phyloP scores from a whole-genome alignment of 345 rosid genomes.

The Lenwebbia sp. region DNA sequence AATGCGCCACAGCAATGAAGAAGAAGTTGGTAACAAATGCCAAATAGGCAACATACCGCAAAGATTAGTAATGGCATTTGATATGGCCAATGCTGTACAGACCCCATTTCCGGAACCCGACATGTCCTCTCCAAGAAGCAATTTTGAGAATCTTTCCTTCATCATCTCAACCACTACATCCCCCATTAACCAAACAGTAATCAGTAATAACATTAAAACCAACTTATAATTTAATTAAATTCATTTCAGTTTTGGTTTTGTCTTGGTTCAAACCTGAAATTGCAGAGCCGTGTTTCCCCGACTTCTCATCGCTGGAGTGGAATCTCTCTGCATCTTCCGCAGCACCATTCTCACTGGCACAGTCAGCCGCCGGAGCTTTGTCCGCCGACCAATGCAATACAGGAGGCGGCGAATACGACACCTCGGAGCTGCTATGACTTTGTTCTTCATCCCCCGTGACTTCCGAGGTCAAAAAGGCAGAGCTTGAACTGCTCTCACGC shows the following conservation, averaged over 20 bases:
- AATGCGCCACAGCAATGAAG: neutral
- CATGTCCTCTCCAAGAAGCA: conserved; percentile 98
- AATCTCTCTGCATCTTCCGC: conserved; percentile 20
- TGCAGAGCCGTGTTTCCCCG: conserved; percentile 32
- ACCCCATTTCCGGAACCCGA: conserved; percentile 99
- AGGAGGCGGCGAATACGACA: conserved; percentile 45
- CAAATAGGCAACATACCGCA: conserved; percentile 45
- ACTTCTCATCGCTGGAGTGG: conserved; percentile 15
- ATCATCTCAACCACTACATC: conserved; percentile 77
- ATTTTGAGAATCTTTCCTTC: conserved; percentile 93
- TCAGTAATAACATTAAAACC: neutral
- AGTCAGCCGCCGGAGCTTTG: conserved; percentile 22
- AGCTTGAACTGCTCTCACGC: conserved; percentile 71
- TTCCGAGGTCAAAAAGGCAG: conserved; percentile 58
- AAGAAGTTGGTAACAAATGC: neutral
- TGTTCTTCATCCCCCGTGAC: conserved; percentile 45
- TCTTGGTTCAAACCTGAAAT: neutral
- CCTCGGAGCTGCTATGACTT: conserved; percentile 56
- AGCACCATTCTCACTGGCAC: conserved; percentile 18
- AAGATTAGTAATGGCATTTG: conserved; percentile 94
- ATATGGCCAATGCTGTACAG: conserved; percentile 82
- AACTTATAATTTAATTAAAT: neutral
- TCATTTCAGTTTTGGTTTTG: neutral
- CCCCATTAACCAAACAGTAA: conserved; percentile 1
- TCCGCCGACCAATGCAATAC: conserved; percentile 26